These are phyloP conservation scores for Alternaria ventricosa DNA, from an alignment of 2,329 filamentous ascomycete species.

Conservation along the genomic window DNA sequence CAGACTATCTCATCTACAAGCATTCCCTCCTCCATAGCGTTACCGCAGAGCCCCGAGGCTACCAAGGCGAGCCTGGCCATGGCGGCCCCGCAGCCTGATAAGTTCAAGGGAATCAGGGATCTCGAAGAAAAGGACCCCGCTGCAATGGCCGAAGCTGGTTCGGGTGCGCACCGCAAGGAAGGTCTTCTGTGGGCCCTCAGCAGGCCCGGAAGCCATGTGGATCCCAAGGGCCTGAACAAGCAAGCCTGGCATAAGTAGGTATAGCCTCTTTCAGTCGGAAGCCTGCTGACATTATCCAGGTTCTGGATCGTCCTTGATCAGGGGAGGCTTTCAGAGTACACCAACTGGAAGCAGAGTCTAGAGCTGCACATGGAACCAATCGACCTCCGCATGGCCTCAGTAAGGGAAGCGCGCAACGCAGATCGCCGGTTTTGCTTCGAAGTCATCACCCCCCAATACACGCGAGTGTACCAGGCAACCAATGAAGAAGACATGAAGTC, in stretches of 20 bases:
- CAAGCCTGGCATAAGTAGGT: constrained; percentile 98
- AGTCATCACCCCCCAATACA: constrained; percentile 95
- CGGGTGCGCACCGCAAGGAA: constrained; percentile 80
- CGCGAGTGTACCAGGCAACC: constrained; percentile 95
- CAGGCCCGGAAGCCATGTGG: constrained; percentile 89
- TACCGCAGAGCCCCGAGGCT: constrained; percentile 39
- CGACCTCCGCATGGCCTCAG: constrained; percentile 94
- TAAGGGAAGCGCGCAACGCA: constrained; percentile 91
- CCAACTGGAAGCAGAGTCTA: constrained; percentile 97
- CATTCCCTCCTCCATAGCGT: constrained; percentile 28
- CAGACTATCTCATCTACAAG: constrained; percentile 31
- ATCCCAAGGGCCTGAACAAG: constrained; percentile 94
- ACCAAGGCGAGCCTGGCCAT: constrained; percentile 31
- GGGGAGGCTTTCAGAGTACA: constrained; percentile 96
- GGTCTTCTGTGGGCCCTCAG: constrained; percentile 94
- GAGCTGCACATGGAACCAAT: constrained; percentile 98
- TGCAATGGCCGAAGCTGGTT: constrained; percentile 56
- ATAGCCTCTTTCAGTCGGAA: neutral
- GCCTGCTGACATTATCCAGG: constrained; percentile 57
- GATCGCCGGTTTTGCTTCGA: constrained; percentile 98
- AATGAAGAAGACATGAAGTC: constrained; percentile 98
- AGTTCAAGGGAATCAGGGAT: constrained; percentile 91
- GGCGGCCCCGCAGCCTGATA: constrained; percentile 55
- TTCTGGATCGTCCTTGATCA: constrained; percentile 99
- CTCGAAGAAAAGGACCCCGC: constrained; percentile 77